Percentiles rank a stretch among this genome's conserved stretches.
phyloP scores from a whole-genome alignment of 108 stramenopile genomes.

The Chaetoceros muelleri region DNA sequence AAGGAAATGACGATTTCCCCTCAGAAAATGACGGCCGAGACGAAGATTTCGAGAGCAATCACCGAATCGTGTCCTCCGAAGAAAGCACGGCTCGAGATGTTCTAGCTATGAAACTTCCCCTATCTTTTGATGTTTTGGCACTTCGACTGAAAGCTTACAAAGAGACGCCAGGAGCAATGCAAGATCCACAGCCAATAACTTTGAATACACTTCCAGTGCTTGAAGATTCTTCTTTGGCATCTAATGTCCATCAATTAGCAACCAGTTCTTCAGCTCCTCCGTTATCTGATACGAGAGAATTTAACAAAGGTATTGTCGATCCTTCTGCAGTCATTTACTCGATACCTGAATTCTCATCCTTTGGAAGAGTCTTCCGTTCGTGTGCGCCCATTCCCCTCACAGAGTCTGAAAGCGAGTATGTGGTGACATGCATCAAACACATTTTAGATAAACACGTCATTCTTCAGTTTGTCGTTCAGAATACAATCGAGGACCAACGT shows the following conservation, averaged over 20 bases:
- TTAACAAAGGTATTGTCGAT: slow-evolving; percentile 35
- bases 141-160: slow-evolving; percentile 56
- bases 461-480: slow-evolving; percentile 76
- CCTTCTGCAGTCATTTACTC: slow-evolving; percentile 50
- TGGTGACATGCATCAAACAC: slow-evolving; percentile 73
- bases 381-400: slow-evolving; percentile 35
- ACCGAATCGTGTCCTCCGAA: no score
- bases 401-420: slow-evolving; percentile 74
- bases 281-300: slow-evolving; percentile 21
- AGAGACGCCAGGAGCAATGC: slow-evolving; percentile 33
- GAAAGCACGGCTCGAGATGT: slow-evolving; percentile 32
- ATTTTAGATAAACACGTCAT: slow-evolving; percentile 72
- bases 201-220: slow-evolving; percentile 50
- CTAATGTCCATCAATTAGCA: neutral
- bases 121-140: slow-evolving; percentile 69
- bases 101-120: slow-evolving; percentile 56
- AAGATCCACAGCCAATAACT: slow-evolving; percentile 35
- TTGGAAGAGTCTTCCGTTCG: slow-evolving; percentile 61
- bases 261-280: no score
- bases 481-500: slow-evolving; percentile 81
- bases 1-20: slow-evolving; percentile 16
- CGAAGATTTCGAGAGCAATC: slow-evolving; percentile 26
- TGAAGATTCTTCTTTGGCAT: slow-evolving; percentile 20
- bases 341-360: slow-evolving; percentile 60
- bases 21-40: slow-evolving; percentile 24